Evolutionary conservation across 306 rosid species (phyloP).

Genomic region (Medicago ruthenica): DNA sequence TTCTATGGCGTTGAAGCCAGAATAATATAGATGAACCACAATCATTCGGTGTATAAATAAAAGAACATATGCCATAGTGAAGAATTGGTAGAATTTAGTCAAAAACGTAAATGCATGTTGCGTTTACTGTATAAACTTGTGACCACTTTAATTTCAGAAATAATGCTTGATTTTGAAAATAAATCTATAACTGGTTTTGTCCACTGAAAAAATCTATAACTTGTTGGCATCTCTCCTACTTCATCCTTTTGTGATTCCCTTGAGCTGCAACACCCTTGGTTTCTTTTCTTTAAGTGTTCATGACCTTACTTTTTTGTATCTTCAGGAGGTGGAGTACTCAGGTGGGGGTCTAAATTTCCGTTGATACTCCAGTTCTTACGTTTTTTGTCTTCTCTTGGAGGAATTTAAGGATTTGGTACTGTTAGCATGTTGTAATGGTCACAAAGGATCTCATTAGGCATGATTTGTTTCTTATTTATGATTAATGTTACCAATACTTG

Average conservation of each 20-base stretch:
- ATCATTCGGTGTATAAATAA: not conserved
- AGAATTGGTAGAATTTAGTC: not conserved
- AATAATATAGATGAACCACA: not conserved
- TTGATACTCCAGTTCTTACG: constrained; percentile 32
- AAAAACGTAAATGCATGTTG: not conserved
- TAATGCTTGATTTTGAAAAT: not conserved
- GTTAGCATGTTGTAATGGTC: constrained; percentile 25
- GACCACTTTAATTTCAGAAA: not conserved
- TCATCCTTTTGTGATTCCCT: not conserved
- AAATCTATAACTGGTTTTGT: not conserved
- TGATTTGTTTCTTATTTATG: constrained; percentile 20
- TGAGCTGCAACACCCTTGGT: not conserved
- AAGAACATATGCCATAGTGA: not conserved
- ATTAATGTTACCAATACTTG: constrained; percentile 12
- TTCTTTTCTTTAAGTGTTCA: constrained; percentile 6
- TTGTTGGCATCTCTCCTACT: not conserved
- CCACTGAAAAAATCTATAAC: not conserved
- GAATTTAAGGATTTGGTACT: constrained; percentile 1
- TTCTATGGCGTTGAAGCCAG: not conserved
- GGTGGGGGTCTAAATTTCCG: constrained; percentile 49
- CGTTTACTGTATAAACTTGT: not conserved
- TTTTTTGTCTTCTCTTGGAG: constrained; percentile 25
- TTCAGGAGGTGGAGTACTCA: constrained; percentile 58
- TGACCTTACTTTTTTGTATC: constrained; percentile 20
- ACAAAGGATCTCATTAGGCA: constrained; percentile 12